Evolutionary conservation across 495 filamentous ascomycete species (phyloP).

Genomic region (Talaromyces thailandensis): DNA sequence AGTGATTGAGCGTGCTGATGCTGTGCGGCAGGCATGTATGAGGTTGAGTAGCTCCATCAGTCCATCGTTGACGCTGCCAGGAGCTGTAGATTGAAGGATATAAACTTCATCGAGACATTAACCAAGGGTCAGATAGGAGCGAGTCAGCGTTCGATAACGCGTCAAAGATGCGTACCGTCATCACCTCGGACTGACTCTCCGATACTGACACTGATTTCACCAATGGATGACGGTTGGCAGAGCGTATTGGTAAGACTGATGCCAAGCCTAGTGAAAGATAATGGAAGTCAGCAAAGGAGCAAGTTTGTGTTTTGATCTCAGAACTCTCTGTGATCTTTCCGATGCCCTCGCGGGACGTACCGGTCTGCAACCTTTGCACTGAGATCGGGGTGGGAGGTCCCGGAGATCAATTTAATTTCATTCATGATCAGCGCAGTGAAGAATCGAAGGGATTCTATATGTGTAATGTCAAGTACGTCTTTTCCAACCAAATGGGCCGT

Average conservation of each 20-base stretch:
- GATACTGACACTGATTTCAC: conserved; percentile 78
- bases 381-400: conserved; percentile 1
- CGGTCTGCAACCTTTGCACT: conserved; percentile 4
- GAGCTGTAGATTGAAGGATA: conserved; percentile 65
- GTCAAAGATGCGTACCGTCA: conserved; percentile 43
- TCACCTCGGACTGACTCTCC: conserved; percentile 80
- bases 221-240: conserved; percentile 77
- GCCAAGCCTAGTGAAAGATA: conserved; percentile 45
- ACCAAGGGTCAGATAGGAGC: not conserved
- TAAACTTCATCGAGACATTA: conserved; percentile 43
- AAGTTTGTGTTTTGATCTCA: not conserved
- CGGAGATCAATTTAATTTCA: conserved; percentile 1
- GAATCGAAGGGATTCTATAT: not conserved
- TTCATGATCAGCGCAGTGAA: not conserved
- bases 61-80: conserved; percentile 73
- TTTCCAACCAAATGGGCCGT: not conserved
- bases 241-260: conserved; percentile 73
- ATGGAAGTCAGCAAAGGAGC: not conserved
- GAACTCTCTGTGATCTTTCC: not conserved
- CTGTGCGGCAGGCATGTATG: conserved; percentile 81
- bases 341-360: not conserved
- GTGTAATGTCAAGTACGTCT: not conserved
- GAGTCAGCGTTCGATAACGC: not conserved
- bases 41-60: conserved; percentile 80
- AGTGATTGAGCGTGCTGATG: conserved; percentile 70